Evolutionary conservation across 169 alveolate genomes (phyloP).

Genomic region (Plasmodium yoelii): DNA sequence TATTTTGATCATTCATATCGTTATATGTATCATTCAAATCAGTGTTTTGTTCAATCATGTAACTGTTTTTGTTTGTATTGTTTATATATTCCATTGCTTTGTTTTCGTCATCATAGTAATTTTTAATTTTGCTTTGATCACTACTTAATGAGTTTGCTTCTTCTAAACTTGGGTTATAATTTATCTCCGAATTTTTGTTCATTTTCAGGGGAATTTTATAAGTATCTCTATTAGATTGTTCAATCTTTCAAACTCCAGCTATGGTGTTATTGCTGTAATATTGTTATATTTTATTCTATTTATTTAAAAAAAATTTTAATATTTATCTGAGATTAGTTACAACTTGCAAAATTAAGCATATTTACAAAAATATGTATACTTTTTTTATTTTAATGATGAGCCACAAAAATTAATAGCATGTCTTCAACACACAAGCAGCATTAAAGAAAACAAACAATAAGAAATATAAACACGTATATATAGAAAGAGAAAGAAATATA

Average conservation of each 20-base stretch:
- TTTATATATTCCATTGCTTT: not conserved
- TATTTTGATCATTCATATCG: not conserved
- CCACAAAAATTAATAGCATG: no score
- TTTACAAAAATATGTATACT: not conserved
- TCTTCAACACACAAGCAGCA: no score
- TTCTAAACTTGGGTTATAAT: conserved; percentile 13
- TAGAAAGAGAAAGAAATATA: no score
- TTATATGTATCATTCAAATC: conserved; percentile 25
- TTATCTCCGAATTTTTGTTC: conserved; percentile 38
- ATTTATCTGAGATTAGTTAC: not conserved
- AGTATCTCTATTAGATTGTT: not conserved
- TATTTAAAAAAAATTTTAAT: no score
- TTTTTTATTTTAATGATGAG: no score
- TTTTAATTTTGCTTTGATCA: conserved; percentile 1
- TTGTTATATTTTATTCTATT: no score
- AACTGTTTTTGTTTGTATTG: not conserved
- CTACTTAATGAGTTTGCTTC: not conserved
- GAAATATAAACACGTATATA: no score
- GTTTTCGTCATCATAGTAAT: not conserved
- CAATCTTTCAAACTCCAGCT: no score
- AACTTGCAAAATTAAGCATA: not conserved
- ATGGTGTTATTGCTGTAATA: no score
- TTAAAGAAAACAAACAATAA: no score
- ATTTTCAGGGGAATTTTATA: conserved; percentile 12
- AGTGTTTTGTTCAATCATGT: not conserved